A percentile compares a stretch with the other conserved stretches of the same genome.
Conservation (phyloP, 2,329 filamentous ascomycete species). For the Aspergillus tamarii region DNA sequence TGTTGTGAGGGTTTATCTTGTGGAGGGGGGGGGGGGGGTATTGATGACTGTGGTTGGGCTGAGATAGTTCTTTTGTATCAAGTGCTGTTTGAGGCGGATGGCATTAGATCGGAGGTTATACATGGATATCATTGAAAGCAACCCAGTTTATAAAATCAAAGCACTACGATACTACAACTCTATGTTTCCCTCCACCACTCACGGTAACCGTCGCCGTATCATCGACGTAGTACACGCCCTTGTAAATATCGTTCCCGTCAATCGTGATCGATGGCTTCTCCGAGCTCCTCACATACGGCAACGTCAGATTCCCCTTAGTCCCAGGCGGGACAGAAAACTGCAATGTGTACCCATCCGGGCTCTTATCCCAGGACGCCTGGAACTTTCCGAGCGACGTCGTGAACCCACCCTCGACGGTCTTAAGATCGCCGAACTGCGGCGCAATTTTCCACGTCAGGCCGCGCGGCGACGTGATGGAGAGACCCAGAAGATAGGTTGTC, state of each 20-base stretch:
- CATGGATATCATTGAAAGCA: neutral
- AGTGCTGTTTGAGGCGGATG: neutral
- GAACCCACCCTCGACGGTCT: constrained; percentile 50
- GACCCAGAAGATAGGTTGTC: constrained; percentile 50
- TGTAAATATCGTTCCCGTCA: constrained; percentile 24
- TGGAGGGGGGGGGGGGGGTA: too few relatives aligned
- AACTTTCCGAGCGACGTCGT: constrained; percentile 49
- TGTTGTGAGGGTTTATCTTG: neutral
- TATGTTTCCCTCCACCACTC: constrained; percentile 27
- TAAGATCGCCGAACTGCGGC: constrained; percentile 50
- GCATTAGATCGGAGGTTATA: neutral
- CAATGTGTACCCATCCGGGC: constrained; percentile 22
- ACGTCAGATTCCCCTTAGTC: constrained; percentile 25
- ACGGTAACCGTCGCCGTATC: constrained; percentile 25
- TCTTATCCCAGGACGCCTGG: constrained; percentile 24
- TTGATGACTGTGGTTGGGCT: neutral
- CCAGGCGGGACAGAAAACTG: constrained; percentile 26
- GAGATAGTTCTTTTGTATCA: neutral
- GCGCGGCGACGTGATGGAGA: constrained; percentile 44
- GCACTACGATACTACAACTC: constrained; percentile 29
- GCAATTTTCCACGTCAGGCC: constrained; percentile 49
- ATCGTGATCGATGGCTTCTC: constrained; percentile 31
- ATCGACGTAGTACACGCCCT: constrained; percentile 23
- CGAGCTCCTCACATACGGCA: constrained; percentile 24
- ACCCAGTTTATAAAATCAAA: neutral